Evolutionary conservation across 2,329 filamentous ascomycete species (phyloP).

Genomic region (Teratosphaeria nubilosa): DNA sequence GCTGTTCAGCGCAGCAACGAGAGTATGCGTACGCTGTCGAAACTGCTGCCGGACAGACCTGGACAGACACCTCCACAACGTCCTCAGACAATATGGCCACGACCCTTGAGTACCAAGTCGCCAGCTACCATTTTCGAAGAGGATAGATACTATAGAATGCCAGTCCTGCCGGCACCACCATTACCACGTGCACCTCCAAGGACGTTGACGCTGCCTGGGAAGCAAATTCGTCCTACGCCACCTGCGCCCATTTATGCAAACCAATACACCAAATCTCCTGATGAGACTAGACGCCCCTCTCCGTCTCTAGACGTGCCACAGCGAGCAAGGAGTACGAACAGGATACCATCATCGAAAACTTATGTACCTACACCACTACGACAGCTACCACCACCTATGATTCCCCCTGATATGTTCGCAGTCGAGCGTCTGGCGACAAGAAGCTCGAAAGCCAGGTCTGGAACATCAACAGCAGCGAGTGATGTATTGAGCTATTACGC

Average conservation of each 20-base stretch:
- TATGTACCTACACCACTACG: not conserved
- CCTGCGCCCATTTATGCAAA: constrained; percentile 3
- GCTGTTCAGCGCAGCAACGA: constrained; percentile 9
- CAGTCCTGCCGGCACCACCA: not conserved
- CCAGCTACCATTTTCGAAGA: constrained; percentile 25
- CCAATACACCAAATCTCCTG: constrained; percentile 10
- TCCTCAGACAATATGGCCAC: not conserved
- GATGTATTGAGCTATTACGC: constrained; percentile 23
- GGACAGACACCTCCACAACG: constrained; percentile 8
- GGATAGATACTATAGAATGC: constrained; percentile 11
- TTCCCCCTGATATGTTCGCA: not conserved
- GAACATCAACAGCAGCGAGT: constrained; percentile 6
- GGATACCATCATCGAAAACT: constrained; percentile 3
- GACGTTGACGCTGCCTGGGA: not conserved
- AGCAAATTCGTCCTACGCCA: not conserved
- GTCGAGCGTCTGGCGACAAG: not conserved
- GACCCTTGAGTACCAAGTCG: constrained; percentile 5
- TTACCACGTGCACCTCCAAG: constrained; percentile 7
- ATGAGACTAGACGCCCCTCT: constrained; percentile 8
- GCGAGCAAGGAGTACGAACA: constrained; percentile 3
- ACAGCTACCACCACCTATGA: constrained; percentile 5
- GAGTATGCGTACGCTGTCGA: constrained; percentile 20
- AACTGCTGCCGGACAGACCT: constrained; percentile 24
- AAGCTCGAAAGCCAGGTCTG: constrained; percentile 3
- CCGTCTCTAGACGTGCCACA: constrained; percentile 17